Percentiles rank a stretch among this genome's conserved stretches.
These are phyloP conservation scores for Aspergillus affinis DNA, from an alignment of 495 filamentous ascomycete genomes.

Conservation along the genomic window DNA sequence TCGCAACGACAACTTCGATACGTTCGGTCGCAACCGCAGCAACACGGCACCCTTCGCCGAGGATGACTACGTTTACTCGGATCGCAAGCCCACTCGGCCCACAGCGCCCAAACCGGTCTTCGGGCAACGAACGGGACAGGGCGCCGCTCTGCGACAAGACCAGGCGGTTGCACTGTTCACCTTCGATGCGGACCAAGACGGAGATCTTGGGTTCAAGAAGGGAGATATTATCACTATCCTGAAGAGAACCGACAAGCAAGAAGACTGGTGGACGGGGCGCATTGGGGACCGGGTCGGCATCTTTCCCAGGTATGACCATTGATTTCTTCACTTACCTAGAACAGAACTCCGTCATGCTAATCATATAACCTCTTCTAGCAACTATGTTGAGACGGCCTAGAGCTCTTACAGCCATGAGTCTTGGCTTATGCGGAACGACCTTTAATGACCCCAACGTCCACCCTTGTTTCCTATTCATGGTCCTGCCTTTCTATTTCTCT, in stretches of 20 bases:
- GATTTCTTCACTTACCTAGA: neutral
- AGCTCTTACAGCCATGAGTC: constrained; percentile 10
- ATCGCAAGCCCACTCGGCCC: constrained; percentile 61
- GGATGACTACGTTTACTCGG: constrained; percentile 61
- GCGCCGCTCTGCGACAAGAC: constrained; percentile 65
- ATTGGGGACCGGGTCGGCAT: constrained; percentile 65
- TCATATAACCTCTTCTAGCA: constrained; percentile 24
- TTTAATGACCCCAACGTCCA: constrained; percentile 11
- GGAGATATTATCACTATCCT: constrained; percentile 96
- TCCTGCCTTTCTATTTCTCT: neutral
- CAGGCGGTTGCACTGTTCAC: constrained; percentile 88
- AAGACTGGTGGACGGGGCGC: constrained; percentile 83
- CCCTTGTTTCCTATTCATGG: neutral
- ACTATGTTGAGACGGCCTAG: constrained; percentile 46
- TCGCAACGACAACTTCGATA: constrained; percentile 46
- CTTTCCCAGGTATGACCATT: constrained; percentile 52
- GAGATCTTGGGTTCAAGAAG: constrained; percentile 95
- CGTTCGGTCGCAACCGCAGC: constrained; percentile 44
- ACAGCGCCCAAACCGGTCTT: constrained; percentile 89
- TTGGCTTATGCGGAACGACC: constrained; percentile 28
- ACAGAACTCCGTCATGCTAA: constrained; percentile 12
- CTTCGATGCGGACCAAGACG: constrained; percentile 90
- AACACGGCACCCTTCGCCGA: constrained; percentile 43
- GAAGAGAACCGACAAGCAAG: constrained; percentile 89
- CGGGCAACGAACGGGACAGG: constrained; percentile 53